phyloP scores from a whole-genome alignment of 108 stramenopile species.

The Mayamaea pseudoterrestris region DNA sequence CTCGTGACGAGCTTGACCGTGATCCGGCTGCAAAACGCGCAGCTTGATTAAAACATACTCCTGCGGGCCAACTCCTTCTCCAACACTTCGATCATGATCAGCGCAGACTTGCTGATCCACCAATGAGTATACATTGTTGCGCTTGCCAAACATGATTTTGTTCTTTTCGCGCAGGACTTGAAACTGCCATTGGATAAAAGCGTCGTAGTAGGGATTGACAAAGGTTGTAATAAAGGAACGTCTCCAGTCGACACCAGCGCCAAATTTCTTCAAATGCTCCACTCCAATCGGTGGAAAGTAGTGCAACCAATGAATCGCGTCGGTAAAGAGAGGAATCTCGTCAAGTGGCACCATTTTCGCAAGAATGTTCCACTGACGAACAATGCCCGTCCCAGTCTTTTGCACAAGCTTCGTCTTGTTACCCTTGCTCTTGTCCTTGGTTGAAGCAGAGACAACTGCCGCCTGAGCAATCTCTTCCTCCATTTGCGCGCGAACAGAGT shows the following conservation, averaged over 20 bases:
- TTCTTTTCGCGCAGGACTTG: conserved; percentile 65
- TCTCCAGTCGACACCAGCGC: conserved; percentile 92
- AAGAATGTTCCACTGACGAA: conserved; percentile 93
- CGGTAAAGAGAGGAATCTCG: conserved; percentile 79
- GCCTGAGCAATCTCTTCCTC: conserved; percentile 59
- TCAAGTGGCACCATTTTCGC: conserved; percentile 62
- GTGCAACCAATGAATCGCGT: conserved; percentile 87
- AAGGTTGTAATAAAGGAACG: conserved; percentile 96
- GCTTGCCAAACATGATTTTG: conserved; percentile 87
- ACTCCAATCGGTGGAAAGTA: conserved; percentile 96
- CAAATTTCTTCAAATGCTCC: conserved; percentile 83
- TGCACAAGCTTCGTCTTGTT: conserved; percentile 78
- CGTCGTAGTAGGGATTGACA: conserved; percentile 95
- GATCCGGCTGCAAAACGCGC: conserved; percentile 74
- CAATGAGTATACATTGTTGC: conserved; percentile 91
- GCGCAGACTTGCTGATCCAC: conserved; percentile 97
- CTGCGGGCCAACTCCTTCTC: conserved; percentile 96
- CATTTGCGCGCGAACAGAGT: conserved; percentile 72
- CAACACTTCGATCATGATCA: conserved; percentile 94
- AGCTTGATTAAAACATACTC: conserved; percentile 98
- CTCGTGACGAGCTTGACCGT: conserved; percentile 54
- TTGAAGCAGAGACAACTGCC: conserved; percentile 39
- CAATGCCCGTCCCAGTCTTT: conserved; percentile 88
- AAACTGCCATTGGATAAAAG: conserved; percentile 95
- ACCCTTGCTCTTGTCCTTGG: conserved; percentile 76